phyloP scores from a whole-genome alignment of 75 land plant species.

The Cunninghamia lanceolata region DNA sequence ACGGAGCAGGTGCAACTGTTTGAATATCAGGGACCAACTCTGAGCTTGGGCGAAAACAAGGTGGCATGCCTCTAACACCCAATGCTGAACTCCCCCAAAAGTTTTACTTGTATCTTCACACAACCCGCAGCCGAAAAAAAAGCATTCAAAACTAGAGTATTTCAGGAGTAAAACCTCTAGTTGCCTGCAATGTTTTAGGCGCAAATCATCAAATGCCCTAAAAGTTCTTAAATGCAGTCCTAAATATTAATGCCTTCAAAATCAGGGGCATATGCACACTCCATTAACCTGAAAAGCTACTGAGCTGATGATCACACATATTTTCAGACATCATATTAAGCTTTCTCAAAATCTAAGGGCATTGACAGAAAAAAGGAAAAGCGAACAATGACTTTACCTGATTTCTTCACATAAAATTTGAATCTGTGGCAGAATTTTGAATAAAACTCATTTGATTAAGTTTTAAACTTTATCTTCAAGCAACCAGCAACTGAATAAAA shows the following conservation, averaged over 20 bases:
- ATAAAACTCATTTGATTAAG: neutral
- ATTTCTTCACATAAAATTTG: neutral
- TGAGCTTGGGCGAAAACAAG: neutral
- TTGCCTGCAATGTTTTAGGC: neutral
- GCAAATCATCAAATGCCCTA: neutral
- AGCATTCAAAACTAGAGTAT: neutral
- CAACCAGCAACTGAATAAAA: neutral
- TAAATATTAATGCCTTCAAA: neutral
- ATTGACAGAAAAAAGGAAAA: neutral
- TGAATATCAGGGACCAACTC: neutral
- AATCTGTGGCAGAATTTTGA: neutral
- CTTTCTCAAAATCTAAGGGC: neutral
- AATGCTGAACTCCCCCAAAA: neutral
- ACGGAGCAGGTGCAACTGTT: neutral
- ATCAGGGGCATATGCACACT: neutral
- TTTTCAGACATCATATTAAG: neutral
- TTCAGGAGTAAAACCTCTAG: neutral
- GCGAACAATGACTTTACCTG: neutral
- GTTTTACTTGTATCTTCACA: neutral
- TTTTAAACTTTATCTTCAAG: neutral
- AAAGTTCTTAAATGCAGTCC: neutral
- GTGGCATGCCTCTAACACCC: neutral
- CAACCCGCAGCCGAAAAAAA: neutral
- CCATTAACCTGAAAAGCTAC: neutral
- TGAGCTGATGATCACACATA: neutral